These are phyloP conservation scores for Penicillium sp. DNA, from an alignment of 2,329 filamentous ascomycete species.

Conservation along the genomic window DNA sequence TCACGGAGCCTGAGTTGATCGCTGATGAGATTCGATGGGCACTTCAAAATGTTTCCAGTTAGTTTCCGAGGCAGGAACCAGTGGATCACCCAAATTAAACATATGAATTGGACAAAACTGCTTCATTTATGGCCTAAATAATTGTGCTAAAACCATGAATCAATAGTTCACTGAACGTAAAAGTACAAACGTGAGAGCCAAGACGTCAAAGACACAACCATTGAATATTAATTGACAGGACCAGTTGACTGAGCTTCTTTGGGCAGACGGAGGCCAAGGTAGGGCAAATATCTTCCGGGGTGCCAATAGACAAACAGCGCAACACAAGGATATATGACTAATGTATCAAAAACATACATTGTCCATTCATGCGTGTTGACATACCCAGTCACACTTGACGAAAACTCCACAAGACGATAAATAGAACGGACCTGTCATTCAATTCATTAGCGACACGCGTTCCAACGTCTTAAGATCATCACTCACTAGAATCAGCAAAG, in stretches of 20 bases:
- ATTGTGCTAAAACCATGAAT: not conserved
- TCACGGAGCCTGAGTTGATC: slow-evolving; percentile 3
- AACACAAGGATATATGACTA: slow-evolving; percentile 38
- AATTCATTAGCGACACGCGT: slow-evolving; percentile 1
- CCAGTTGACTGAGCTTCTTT: slow-evolving; percentile 22
- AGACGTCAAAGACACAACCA: no score
- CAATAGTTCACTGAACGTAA: not conserved
- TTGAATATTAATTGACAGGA: no score
- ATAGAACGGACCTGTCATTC: slow-evolving; percentile 40
- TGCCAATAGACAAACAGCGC: slow-evolving; percentile 35
- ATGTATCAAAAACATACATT: slow-evolving; percentile 48
- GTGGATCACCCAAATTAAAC: no score
- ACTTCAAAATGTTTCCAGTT: not conserved
- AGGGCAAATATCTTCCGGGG: slow-evolving; percentile 28
- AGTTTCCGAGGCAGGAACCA: not conserved
- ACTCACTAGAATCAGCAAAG: slow-evolving; percentile 32
- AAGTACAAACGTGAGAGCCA: no score
- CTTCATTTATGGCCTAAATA: no score
- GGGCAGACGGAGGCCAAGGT: slow-evolving; percentile 27
- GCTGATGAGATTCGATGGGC: slow-evolving; percentile 5
- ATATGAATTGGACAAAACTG: no score
- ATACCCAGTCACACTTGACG: slow-evolving; percentile 43
- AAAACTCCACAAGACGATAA: slow-evolving; percentile 53
- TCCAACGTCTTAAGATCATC: not conserved
- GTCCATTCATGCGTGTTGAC: slow-evolving; percentile 45